phyloP scores from a whole-genome alignment of 2,329 filamentous ascomycete species.

The Tolypocladium guangdongense region DNA sequence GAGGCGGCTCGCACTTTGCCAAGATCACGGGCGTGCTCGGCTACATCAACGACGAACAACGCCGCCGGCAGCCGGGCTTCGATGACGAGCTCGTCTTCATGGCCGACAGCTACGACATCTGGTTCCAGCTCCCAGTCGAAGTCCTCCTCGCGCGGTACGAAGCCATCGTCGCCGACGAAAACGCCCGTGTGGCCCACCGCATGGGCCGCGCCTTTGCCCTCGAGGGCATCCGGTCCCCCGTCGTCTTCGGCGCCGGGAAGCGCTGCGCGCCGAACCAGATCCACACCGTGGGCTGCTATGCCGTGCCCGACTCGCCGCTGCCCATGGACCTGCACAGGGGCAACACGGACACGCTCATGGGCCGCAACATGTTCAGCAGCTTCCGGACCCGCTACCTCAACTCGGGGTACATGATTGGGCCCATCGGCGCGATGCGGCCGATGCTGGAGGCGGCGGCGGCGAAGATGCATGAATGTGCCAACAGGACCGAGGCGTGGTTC shows the following conservation, averaged over 20 bases:
- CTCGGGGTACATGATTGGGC: constrained; percentile 15
- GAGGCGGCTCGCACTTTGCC: constrained; percentile 16
- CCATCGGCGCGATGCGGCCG: constrained; percentile 10
- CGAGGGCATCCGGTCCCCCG: constrained; percentile 11
- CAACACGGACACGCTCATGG: constrained; percentile 13
- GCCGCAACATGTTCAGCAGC: constrained; percentile 6
- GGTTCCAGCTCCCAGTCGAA: constrained; percentile 21
- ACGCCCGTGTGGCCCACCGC: constrained; percentile 10
- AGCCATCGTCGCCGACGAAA: constrained; percentile 11
- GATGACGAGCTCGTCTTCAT: constrained; percentile 18
- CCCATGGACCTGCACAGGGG: constrained; percentile 10
- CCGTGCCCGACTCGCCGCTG: constrained; percentile 16
- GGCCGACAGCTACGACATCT: constrained; percentile 20
- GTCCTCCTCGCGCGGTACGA: constrained; percentile 14
- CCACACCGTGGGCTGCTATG: constrained; percentile 14
- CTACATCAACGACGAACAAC: constrained; percentile 13
- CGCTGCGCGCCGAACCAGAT: constrained; percentile 14
- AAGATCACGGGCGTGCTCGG: constrained; percentile 16
- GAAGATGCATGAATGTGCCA: constrained; percentile 11
- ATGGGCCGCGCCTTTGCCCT: constrained; percentile 12
- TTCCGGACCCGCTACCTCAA: constrained; percentile 15
- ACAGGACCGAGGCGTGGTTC: constrained; percentile 1
- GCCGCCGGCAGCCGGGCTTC: constrained; percentile 8
- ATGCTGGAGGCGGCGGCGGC: constrained; percentile 12
- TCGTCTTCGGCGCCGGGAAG: constrained; percentile 17